Evolutionary conservation across 2,329 filamentous ascomycete species (phyloP).

Genomic region (Botrytis medusae): DNA sequence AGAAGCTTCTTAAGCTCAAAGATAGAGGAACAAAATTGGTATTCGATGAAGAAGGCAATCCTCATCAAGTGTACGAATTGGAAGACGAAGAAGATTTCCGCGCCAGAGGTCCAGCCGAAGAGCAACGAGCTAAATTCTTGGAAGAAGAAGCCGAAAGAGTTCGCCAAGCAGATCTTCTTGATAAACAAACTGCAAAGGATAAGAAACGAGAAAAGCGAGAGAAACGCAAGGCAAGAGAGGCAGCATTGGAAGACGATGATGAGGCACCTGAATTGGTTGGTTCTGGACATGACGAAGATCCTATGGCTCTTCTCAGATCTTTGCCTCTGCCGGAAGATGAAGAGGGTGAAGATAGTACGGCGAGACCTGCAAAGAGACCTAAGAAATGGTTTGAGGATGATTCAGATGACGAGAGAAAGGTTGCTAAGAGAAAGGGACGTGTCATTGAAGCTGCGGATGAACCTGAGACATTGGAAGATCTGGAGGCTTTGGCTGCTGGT

Average conservation of each 20-base stretch:
- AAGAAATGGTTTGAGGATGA: slow-evolving; percentile 81
- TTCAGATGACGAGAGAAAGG: slow-evolving; percentile 48
- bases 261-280: slow-evolving; percentile 38
- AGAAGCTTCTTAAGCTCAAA: slow-evolving; percentile 88
- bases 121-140: slow-evolving; percentile 75
- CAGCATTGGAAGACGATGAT: slow-evolving; percentile 47
- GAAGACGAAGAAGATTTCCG: slow-evolving; percentile 81
- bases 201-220: slow-evolving; percentile 75
- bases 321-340: slow-evolving; percentile 49
- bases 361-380: slow-evolving; percentile 58
- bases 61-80: slow-evolving; percentile 84
- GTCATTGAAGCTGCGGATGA: slow-evolving; percentile 64
- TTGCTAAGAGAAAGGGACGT: slow-evolving; percentile 50
- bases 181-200: slow-evolving; percentile 78
- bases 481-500: slow-evolving; percentile 74
- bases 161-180: slow-evolving; percentile 71
- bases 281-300: slow-evolving; percentile 50
- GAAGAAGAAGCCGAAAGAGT: slow-evolving; percentile 72
- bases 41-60: slow-evolving; percentile 87
- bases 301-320: slow-evolving; percentile 58
- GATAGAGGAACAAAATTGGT: slow-evolving; percentile 81
- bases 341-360: slow-evolving; percentile 58
- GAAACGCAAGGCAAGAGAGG: slow-evolving; percentile 60
- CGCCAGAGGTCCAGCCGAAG: slow-evolving; percentile 70
- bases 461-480: slow-evolving; percentile 76